phyloP scores from a whole-genome alignment of 2,329 filamentous ascomycete species.

The Botryotinia narcissicola region DNA sequence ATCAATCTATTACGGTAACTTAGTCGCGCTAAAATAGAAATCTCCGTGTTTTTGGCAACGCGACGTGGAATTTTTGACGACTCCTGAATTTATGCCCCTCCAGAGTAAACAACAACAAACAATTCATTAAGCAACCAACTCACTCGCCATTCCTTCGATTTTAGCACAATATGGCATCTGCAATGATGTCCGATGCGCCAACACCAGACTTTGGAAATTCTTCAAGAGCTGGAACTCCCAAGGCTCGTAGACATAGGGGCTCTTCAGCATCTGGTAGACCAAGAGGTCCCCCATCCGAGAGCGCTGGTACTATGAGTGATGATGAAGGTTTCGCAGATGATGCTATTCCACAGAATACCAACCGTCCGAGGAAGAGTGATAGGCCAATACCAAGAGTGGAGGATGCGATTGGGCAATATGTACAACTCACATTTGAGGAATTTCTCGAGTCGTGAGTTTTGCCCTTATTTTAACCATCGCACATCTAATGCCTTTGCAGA shows the following conservation, averaged over 20 bases:
- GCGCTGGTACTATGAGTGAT: slow-evolving; percentile 57
- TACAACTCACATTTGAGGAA: slow-evolving; percentile 73
- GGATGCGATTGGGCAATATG: slow-evolving; percentile 70
- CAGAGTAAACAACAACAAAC: slow-evolving; percentile 22
- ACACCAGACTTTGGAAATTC: slow-evolving; percentile 32
- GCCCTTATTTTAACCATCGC: slow-evolving; percentile 30
- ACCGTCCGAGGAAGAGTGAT: slow-evolving; percentile 44
- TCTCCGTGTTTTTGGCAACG: slow-evolving; percentile 20
- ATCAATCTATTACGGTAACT: slow-evolving; percentile 33
- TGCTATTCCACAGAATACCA: slow-evolving; percentile 56
- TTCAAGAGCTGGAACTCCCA: slow-evolving; percentile 34
- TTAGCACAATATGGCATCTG: slow-evolving; percentile 34
- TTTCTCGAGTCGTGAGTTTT: slow-evolving; percentile 70
- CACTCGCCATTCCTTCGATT: slow-evolving; percentile 18
- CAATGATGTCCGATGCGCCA: slow-evolving; percentile 38
- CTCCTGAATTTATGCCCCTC: slow-evolving; percentile 30
- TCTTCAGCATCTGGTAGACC: slow-evolving; percentile 36
- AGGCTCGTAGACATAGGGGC: slow-evolving; percentile 30
- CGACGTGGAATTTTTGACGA: slow-evolving; percentile 24
- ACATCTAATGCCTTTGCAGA: slow-evolving; percentile 35
- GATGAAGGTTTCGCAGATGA: slow-evolving; percentile 65
- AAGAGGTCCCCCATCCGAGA: slow-evolving; percentile 58
- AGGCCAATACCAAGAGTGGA: slow-evolving; percentile 66
- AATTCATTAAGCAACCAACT: slow-evolving; percentile 24
- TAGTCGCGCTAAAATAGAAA: slow-evolving; percentile 27